Evolutionary conservation across 169 alveolate species (phyloP).

Genomic region (Cryptosporidium xiaoi): DNA sequence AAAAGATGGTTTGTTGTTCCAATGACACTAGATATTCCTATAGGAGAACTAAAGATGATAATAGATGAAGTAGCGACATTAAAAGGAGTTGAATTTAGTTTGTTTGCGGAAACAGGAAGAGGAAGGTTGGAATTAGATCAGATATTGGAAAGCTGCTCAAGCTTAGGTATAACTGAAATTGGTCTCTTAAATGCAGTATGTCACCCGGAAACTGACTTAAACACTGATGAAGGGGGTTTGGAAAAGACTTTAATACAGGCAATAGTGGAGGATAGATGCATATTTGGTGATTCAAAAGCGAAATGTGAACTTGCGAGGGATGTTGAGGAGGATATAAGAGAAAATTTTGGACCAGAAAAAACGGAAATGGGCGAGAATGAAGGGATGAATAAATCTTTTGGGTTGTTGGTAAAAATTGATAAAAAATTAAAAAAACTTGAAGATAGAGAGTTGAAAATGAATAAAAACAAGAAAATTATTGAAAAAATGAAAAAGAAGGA

Average conservation of each 20-base stretch:
- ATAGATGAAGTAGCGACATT: conserved; percentile 53
- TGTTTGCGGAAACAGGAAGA: conserved; percentile 38
- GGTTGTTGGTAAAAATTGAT: conserved; percentile 11
- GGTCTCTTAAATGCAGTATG: conserved; percentile 33
- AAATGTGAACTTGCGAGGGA: conserved; percentile 6
- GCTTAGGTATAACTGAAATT: conserved; percentile 35
- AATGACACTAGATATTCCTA: conserved; percentile 7
- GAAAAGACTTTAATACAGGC: conserved; percentile 37
- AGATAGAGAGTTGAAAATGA: conserved; percentile 4
- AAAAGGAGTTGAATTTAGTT: conserved; percentile 27
- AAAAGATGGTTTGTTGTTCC: conserved; percentile 52
- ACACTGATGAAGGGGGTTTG: not conserved
- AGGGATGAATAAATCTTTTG: not conserved
- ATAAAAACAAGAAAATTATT: conserved; percentile 9
- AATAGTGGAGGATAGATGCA: conserved; percentile 24
- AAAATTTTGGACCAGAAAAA: not conserved
- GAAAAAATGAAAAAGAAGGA: conserved; percentile 20
- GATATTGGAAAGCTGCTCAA: not conserved
- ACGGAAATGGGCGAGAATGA: not conserved
- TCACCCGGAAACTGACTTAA: not conserved
- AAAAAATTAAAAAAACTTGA: conserved; percentile 14
- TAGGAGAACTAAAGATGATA: conserved; percentile 4
- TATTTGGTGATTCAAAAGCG: conserved; percentile 5
- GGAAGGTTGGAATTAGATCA: conserved; percentile 21
- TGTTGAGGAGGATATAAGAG: not conserved